Base-by-base conservation (phyloP, 768 basidiomycete species). In the Kwoniella bestiolae region DNA sequence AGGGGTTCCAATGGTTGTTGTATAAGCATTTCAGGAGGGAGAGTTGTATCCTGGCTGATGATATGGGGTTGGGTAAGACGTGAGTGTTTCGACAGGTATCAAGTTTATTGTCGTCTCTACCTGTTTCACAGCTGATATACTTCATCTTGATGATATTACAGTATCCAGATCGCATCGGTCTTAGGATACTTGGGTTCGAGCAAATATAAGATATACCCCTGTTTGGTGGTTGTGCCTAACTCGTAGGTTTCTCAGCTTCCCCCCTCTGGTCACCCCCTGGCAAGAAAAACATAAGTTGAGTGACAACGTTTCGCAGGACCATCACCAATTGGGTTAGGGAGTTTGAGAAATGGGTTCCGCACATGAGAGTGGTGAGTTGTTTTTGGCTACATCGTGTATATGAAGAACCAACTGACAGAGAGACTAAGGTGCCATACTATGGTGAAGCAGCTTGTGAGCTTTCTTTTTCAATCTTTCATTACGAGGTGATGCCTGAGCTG, bases 271-370 rank as follows among this genome's bases (percentile, higher is more conserved):
- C n/a, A 16, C 11, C 18, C 26, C 8, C 28, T 8, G 21, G 9
- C 56, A 28, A 35, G 7, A 16, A 26, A 26, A 18, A 23, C n/a
- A 25, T 23, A 18, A 62, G 66, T 58, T 65, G 57, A 65, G 35
- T 16, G 25, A 52, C 25, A 7, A 21, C 3, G 8, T 1, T 49
- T 4, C 41, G 32, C 44, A 72, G 70, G 1, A 96, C 94, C 0
- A 90, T 98, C 68, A 89, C 89, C 5, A 96, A 79, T 71, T 96
- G 94, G 95, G 87, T 95, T 14, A 85, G 96, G 34, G 96, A 99
- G 78, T 92, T 98, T 69, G 89, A 91, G 73, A 87, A 89, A 65
- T 92, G 91, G 83, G 82, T 81, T 1, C 83, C 82, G 0, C 80
- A 83, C 44, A 83, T 88, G 49, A 70, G 74, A 7, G 86, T 85